Evolutionary conservation across 805 yeast genomes (phyloP), one percentile per base, ranked within the genome.

Genomic region (Zygotorulaspora sp.): DNA sequence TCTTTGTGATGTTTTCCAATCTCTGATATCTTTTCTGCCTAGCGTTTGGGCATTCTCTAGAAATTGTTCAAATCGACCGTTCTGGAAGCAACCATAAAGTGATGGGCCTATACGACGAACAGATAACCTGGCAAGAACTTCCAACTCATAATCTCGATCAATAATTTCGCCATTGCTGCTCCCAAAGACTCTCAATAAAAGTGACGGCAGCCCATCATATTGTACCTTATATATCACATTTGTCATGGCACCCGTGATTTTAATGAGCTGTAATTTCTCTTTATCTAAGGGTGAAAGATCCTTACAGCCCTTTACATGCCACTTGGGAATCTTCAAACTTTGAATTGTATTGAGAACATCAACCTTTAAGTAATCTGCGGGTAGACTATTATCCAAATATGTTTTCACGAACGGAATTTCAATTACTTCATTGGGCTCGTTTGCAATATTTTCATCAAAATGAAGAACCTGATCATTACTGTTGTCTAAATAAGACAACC

Each of bases 1-100:
- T 68, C 85, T 83, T 47, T 81, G 79, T 32, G 88, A 77, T 13
- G 84, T 79, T 19, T 78, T 80, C 45, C 86, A 78, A 46, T 79
- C 78, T 57, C 94, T 72, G 35, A 92, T 75, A 49, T 85, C 86
- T 6, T 74, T 70, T 47, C 77, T 81, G 24, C 79, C 77, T 50
- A 92, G 71, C 1, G 97, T 81, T 37, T 74, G 67, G 14, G 95
- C 90, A 41, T 90, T 83, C 36, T 82, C 85, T 46, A 92, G 67
- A 53, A 82, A 92, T 63, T 92, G 97, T 64, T 92, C 98, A 51
- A 92, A 82, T 45, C 98, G 70, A 34, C 98, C 98, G 58, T 92
- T 92, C 30, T 78, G 67, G 60, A 92, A 92, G 32, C 90, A 86
- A 2, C 98, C 98, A 54, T 85, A 68, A 35, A 92, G 63, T 44